Conservation (phyloP, 2,329 filamentous ascomycete species). For the Sporothrix phasma region DNA sequence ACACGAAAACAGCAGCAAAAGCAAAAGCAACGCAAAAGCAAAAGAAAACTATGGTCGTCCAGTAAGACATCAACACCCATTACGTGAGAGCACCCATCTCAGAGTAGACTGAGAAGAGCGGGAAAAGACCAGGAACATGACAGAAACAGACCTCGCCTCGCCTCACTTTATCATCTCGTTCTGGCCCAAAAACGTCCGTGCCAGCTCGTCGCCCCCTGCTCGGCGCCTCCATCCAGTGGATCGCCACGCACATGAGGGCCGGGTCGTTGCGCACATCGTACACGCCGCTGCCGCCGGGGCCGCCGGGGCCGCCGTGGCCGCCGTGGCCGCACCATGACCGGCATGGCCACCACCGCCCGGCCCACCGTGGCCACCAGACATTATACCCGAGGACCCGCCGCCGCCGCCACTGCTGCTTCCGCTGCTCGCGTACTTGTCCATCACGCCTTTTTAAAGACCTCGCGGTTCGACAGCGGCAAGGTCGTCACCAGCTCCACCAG, state of each 20-base stretch:
- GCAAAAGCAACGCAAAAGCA: neutral
- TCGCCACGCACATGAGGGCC: slow-evolving; percentile 81
- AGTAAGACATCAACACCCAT: neutral
- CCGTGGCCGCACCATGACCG: neutral
- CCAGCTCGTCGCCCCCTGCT: slow-evolving; percentile 76
- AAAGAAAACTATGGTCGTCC: no score
- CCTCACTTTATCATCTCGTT: slow-evolving; percentile 7
- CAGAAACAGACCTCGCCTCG: neutral
- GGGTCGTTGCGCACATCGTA: slow-evolving; percentile 61
- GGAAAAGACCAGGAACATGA: neutral
- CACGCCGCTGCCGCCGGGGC: slow-evolving; percentile 24
- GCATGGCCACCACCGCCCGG: neutral
- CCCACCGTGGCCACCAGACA: slow-evolving; percentile 7
- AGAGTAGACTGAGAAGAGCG: neutral
- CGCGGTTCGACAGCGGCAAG: slow-evolving; percentile 70
- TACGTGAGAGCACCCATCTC: neutral
- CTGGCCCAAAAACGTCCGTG: slow-evolving; percentile 71
- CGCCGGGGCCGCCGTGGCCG: neutral
- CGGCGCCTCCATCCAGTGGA: slow-evolving; percentile 94
- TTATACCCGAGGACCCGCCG: slow-evolving; percentile 19
- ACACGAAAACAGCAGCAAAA: neutral
- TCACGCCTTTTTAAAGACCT: slow-evolving; percentile 87
- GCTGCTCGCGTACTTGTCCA: slow-evolving; percentile 49
- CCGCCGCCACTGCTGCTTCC: slow-evolving; percentile 19
- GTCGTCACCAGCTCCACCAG: slow-evolving; percentile 71